Evolutionary conservation across 305 asterid species (phyloP), one percentile per base, ranked within the genome.

Genomic region (Fraxinus sp.): DNA sequence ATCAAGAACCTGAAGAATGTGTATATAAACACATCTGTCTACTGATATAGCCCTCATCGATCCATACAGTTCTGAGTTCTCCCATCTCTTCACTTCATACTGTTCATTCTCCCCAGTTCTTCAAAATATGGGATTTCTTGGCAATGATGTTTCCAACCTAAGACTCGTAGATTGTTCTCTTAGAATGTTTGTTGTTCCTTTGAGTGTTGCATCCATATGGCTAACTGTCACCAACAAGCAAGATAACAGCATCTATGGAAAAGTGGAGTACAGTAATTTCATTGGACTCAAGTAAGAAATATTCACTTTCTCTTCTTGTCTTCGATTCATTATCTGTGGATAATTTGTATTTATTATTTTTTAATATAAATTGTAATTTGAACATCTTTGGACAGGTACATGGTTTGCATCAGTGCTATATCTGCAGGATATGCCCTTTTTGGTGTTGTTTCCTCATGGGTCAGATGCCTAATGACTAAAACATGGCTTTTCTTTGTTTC

Each of bases 401-500:
- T 93, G 97, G 97, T 92, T 62, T 89, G 84, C 85, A 84, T 94
- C 77, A 87, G 91, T 83, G 97, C 86, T 7, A 57, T 91, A 3
- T 91, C 93, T 43, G 91, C 93, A 75, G 96, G 88, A 68, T 94
- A 93, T 87, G 97, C 98, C 10, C 79, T 91, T 57, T 81, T 92
- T 81, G 92, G 91, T 76, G 99, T 92, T 84, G 86, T 88, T 0
- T 88, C 91, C 75, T 90, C 94, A 80, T 91, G 92, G 83, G 78
- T 92, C 84, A 87, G 83, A 81, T 86, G 89, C 80, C 66, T 92
- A 52, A 89, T 86, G n/a, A 79, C 92, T 24, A 92, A 91, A 92
- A 88, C 92, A 24, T 95, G 98, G 95, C 35, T 95, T 49, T 91
- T 92, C 92, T 95, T 94, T 80, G 79, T 92, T 41, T 90, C 95